Conservation (phyloP, 2,329 filamentous ascomycete genomes). For the Fusarium luffae region DNA sequence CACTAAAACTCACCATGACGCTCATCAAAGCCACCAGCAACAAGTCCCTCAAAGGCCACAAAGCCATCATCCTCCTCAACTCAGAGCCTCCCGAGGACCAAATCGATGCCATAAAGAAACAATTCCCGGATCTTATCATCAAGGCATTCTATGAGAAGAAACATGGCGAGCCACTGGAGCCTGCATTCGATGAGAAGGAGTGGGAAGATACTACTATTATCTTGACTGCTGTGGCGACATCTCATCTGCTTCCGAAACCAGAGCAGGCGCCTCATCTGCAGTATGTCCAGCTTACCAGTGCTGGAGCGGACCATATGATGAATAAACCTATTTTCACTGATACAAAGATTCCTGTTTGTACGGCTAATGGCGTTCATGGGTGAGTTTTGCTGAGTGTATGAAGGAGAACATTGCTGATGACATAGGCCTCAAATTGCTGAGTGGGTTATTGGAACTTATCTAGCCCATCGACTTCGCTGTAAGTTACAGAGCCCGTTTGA, state of each 20-base stretch:
- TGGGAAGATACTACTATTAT: conserved; percentile 63
- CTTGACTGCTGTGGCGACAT: conserved; percentile 50
- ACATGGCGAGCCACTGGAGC: conserved; percentile 46
- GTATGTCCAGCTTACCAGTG: conserved; percentile 65
- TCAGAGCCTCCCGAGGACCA: conserved; percentile 48
- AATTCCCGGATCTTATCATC: conserved; percentile 59
- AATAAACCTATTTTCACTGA: conserved; percentile 61
- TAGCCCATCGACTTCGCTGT: conserved; percentile 62
- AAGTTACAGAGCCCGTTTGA: conserved; percentile 33
- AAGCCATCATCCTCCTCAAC: conserved; percentile 57
- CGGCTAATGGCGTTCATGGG: conserved; percentile 69
- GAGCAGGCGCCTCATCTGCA: conserved; percentile 60
- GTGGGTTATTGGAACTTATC: conserved; percentile 65
- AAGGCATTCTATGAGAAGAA: conserved; percentile 42
- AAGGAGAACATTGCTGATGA: background rate
- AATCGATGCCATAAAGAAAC: conserved; percentile 51
- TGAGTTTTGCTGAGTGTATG: conserved; percentile 42
- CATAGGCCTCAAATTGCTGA: conserved; percentile 66
- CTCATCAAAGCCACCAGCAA: conserved; percentile 42
- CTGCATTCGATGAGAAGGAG: conserved; percentile 49
- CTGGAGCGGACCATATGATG: conserved; percentile 63
- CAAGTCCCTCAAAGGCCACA: conserved; percentile 59
- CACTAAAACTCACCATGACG: conserved; percentile 17
- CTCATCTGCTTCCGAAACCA: conserved; percentile 53
- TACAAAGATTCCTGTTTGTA: conserved; percentile 62